phyloP scores from a whole-genome alignment of 2,329 filamentous ascomycete species.

The Fusarium cicatricum region DNA sequence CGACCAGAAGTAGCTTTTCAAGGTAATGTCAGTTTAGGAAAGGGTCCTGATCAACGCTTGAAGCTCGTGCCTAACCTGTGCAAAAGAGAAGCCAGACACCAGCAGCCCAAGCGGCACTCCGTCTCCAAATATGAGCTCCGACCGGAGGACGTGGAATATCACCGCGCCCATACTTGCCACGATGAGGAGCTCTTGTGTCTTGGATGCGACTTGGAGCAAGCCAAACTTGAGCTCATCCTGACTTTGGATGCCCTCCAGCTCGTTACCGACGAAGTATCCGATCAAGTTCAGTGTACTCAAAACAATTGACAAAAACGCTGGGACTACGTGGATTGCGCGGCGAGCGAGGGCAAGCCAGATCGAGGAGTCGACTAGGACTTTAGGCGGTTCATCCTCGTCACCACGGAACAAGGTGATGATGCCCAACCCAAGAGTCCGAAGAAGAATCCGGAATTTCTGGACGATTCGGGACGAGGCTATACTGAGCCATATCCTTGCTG shows the following conservation, averaged over 20 bases:
- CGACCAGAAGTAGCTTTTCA: constrained; percentile 15
- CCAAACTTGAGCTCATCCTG: constrained; percentile 11
- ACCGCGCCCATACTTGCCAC: constrained; percentile 9
- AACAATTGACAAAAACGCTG: neutral
- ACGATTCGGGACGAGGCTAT: neutral
- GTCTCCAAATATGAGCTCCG: constrained; percentile 7
- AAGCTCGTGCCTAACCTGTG: constrained; percentile 1
- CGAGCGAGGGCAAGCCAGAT: constrained; percentile 1
- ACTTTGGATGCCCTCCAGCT: constrained; percentile 3
- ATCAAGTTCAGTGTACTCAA: neutral
- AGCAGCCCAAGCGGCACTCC: constrained; percentile 19
- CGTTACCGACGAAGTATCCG: constrained; percentile 12
- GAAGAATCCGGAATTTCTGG: neutral
- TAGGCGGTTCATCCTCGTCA: neutral
- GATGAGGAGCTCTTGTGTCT: constrained; percentile 22
- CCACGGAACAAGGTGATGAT: neutral
- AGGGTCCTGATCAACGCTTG: too few species aligned
- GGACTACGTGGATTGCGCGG: neutral
- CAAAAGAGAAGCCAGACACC: constrained; percentile 7
- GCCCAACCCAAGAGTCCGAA: neutral
- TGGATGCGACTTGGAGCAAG: constrained; percentile 15
- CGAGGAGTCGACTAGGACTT: neutral
- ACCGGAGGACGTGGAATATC: constrained; percentile 12
- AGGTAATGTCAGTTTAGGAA: too few species aligned
- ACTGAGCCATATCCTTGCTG: neutral